Evolutionary conservation across 2,329 filamentous ascomycete species (phyloP), one percentile per base, ranked within the genome.

Genomic region (Paraphaeosphaeria minitans): DNA sequence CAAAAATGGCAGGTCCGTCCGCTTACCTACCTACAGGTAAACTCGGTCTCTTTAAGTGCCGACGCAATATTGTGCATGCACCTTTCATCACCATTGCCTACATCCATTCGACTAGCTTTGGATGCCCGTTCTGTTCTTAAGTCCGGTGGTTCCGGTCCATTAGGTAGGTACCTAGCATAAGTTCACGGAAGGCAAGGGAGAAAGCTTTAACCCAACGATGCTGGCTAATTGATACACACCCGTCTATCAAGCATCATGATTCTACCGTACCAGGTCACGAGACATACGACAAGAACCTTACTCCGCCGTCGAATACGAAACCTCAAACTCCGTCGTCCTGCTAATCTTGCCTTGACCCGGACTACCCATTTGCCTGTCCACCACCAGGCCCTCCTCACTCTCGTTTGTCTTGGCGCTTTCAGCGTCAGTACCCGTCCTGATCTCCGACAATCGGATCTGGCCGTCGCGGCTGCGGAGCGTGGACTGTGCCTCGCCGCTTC

Each of bases 391-490:
- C 49, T 64, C 63, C 29, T 66, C 63, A 22, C 61, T 64, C 21
- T 59, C 62, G 19, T 56, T 19, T 3, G 37, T 51, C 41, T 56
- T 61, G 9, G 27, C 33, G 39, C 59, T 57, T 16, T 61, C 63
- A 5, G 47, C 33, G 10, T 59, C 46, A 4, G 13, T 53, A 13
- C 4, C 39, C 27, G 29, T 48, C 39, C 57, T 53, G 10, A 65
- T 33, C 22, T 67, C 61, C 9, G 57, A 50, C 2, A 67, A 52
- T 46, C 61, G 61, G 21, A 67, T 63, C 39, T 64, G 65, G 2
- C 57, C 62, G n/a, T 54, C 54, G 14, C 57, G 49, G 24, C 54
- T 56, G 31, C 53, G 59, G 16, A 61, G 43, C 4, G 61, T 62
- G 3, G 57, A 60, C 22, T 59, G 51, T 14, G 12, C 46, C 2